These are phyloP conservation scores for Ehretia macrophylla DNA, from an alignment of 257 asterid genomes.

Conservation along the genomic window DNA sequence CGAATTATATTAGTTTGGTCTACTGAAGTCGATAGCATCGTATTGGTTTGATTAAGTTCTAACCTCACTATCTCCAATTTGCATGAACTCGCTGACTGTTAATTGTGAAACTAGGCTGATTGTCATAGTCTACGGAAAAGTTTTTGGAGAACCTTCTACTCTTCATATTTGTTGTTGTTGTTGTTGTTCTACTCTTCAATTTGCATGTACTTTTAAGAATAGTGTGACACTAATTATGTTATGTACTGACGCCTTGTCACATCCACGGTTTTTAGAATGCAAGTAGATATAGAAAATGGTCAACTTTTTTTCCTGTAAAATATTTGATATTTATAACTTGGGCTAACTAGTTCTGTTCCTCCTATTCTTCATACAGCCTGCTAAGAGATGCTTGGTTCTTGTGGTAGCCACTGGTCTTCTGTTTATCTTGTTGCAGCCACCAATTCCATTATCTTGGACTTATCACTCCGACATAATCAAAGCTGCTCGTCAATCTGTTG, in stretches of 20 bases:
- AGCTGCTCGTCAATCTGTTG: conserved; percentile 85
- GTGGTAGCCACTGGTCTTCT: conserved; percentile 79
- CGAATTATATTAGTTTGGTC: too few relatives aligned
- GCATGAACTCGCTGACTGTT: too few relatives aligned
- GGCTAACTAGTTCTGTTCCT: conserved; percentile 11
- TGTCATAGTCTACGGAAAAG: too few relatives aligned
- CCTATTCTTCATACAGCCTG: conserved; percentile 52
- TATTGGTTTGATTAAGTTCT: too few relatives aligned
- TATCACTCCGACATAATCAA: conserved; percentile 71
- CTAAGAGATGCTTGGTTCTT: conserved; percentile 86
- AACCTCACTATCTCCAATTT: too few relatives aligned
- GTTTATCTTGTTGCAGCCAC: conserved; percentile 91
- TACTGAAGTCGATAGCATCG: too few relatives aligned
- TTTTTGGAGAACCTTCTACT: too few relatives aligned
- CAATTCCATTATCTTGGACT: conserved; percentile 78
- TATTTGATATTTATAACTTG: not conserved
- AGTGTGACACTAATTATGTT: too few relatives aligned
- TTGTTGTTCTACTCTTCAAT: too few relatives aligned
- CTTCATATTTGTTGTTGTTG: too few relatives aligned
- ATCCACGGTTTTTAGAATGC: not conserved
- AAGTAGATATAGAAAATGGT: not conserved
- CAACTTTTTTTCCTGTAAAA: not conserved
- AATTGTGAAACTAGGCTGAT: too few relatives aligned
- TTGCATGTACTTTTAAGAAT: too few relatives aligned
- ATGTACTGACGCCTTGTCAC: not conserved